These are phyloP conservation scores for Fusarium scirpi DNA, from an alignment of 2,329 filamentous ascomycete species.

Conservation along the genomic window DNA sequence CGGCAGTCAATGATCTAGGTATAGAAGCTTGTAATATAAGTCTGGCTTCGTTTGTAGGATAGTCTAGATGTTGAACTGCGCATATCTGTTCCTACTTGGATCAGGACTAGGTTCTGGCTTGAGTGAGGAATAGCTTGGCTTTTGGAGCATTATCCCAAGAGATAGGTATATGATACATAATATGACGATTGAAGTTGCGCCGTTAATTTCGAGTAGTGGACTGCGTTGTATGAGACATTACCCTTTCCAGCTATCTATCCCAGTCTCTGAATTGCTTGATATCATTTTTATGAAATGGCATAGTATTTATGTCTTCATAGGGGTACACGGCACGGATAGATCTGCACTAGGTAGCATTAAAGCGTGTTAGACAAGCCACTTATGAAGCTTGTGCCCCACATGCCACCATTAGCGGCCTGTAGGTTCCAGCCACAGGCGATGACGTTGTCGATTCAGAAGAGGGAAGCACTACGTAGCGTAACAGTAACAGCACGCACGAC, in stretches of 20 bases:
- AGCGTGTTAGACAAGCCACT: conserved; percentile 26
- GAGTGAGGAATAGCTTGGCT: not conserved
- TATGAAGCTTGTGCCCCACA: conserved; percentile 17
- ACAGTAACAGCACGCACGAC: conserved; percentile 32
- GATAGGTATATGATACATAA: conserved; percentile 4
- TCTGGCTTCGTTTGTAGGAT: conserved; percentile 14
- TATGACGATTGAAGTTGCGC: not conserved
- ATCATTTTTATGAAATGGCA: conserved; percentile 6
- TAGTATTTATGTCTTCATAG: conserved; percentile 24
- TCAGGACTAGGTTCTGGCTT: conserved; percentile 18
- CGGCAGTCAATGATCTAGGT: conserved; percentile 27
- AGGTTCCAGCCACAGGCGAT: conserved; percentile 50
- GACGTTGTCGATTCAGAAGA: conserved; percentile 51
- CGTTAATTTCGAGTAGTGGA: not conserved
- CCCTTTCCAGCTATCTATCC: not conserved
- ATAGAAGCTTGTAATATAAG: not conserved
- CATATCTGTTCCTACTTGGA: conserved; percentile 8
- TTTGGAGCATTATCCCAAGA: conserved; percentile 5
- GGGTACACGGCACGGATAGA: not conserved
- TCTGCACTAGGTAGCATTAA: conserved; percentile 9
- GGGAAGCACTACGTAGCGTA: conserved; percentile 31
- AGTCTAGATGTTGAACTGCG: conserved; percentile 3
- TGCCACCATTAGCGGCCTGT: conserved; percentile 30
- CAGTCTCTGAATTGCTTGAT: not conserved
- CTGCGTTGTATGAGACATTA: not conserved